phyloP scores from a whole-genome alignment of 148 eudicot genomes.

The Vaccinium macrocarpon region DNA sequence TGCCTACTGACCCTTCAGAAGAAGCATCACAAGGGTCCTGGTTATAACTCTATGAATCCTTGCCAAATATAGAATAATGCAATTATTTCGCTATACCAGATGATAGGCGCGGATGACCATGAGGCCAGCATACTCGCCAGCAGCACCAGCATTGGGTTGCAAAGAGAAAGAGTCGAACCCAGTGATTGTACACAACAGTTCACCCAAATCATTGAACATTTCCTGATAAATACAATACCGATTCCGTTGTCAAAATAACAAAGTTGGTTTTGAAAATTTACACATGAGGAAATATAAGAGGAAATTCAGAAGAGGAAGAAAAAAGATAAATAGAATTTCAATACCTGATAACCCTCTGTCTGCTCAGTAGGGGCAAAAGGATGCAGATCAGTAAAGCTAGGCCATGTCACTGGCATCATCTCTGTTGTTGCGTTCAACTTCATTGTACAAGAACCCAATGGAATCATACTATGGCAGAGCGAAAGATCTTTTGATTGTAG shows the following conservation, averaged over 20 bases:
- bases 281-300: not conserved
- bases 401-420: conserved; percentile 98
- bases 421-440: conserved; percentile 96
- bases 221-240: conserved; percentile 47
- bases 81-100: conserved; percentile 44
- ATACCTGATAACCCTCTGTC: conserved; percentile 88
- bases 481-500: conserved; percentile 92
- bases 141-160: conserved; percentile 99
- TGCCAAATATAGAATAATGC: not conserved
- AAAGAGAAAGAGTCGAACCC: conserved; percentile 94
- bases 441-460: conserved; percentile 98
- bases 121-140: conserved; percentile 97
- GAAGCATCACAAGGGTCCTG: not conserved
- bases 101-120: conserved; percentile 99
- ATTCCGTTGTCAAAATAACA: not conserved
- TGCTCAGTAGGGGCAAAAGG: conserved; percentile 94
- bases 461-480: conserved; percentile 98
- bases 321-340: not conserved
- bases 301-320: not conserved
- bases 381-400: conserved; percentile 70
- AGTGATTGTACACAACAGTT: conserved; percentile 75
- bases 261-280: conserved; percentile 9
- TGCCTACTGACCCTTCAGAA: not conserved
- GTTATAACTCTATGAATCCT: not conserved
- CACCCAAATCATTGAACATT: conserved; percentile 87